A percentile compares a stretch with the other conserved stretches of the same genome.
phyloP scores from a whole-genome alignment of 345 rosid genomes.

The Syzygium aromaticum region DNA sequence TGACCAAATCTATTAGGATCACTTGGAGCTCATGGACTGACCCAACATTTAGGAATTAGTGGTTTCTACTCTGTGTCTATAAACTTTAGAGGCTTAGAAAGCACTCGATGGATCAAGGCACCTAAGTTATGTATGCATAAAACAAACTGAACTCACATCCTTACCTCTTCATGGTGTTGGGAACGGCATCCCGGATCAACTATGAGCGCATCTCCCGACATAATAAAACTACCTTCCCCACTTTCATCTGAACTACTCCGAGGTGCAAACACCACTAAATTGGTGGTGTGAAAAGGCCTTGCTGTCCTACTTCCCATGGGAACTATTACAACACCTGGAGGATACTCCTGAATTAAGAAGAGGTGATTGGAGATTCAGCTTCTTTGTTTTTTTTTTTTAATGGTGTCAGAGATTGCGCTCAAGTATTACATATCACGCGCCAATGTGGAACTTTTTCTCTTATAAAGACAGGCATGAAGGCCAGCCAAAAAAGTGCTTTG shows the following conservation, averaged over 20 bases:
- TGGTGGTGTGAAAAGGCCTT: slow-evolving; percentile 74
- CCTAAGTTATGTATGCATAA: background rate
- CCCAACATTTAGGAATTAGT: background rate
- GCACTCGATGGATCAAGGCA: background rate
- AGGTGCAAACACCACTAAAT: slow-evolving; percentile 68
- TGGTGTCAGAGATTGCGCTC: background rate
- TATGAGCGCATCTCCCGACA: slow-evolving; percentile 69
- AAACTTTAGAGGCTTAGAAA: background rate
- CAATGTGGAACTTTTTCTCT: background rate
- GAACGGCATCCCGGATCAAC: slow-evolving; percentile 77
- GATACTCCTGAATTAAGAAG: slow-evolving; percentile 61
- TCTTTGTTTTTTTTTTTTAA: background rate
- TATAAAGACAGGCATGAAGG: background rate
- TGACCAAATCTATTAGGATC: background rate
- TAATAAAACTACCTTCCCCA: slow-evolving; percentile 25
- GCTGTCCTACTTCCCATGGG: slow-evolving; percentile 75
- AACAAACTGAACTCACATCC: background rate
- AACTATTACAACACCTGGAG: slow-evolving; percentile 66
- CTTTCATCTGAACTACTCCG: slow-evolving; percentile 18
- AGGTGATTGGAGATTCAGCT: background rate
- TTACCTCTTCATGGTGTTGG: slow-evolving; percentile 53
- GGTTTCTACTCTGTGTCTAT: background rate
- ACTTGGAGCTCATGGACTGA: background rate
- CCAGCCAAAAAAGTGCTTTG: background rate
- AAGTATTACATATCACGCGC: background rate